Conservation (phyloP, 2,329 filamentous ascomycete species). For the Aplosporella prunicola region DNA sequence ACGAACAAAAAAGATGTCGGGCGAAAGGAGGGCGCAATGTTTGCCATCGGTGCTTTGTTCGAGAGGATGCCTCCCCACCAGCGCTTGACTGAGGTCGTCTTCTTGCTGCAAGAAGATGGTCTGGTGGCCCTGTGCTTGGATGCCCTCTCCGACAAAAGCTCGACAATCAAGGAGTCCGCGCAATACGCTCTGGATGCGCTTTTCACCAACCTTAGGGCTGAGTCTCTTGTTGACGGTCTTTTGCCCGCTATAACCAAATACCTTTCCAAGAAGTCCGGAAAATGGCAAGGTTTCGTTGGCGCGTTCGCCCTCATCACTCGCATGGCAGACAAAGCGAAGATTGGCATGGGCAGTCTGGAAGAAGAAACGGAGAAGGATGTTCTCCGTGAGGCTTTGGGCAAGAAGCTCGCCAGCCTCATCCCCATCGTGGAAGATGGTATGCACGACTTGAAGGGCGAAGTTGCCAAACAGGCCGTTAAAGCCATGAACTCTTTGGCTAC, state of each 20-base stretch:
- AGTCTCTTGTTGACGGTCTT: constrained; percentile 74
- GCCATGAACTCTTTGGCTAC: constrained; percentile 87
- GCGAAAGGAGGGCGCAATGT: constrained; percentile 83
- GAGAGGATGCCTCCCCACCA: constrained; percentile 76
- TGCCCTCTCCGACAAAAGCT: constrained; percentile 78
- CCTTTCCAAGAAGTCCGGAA: constrained; percentile 73
- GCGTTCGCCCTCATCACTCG: constrained; percentile 76
- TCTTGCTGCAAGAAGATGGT: constrained; percentile 72
- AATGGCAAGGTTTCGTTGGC: constrained; percentile 94
- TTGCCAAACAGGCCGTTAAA: constrained; percentile 74
- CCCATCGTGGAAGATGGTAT: constrained; percentile 86
- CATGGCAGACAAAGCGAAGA: constrained; percentile 91
- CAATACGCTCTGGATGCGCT: constrained; percentile 90
- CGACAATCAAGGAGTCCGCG: constrained; percentile 80
- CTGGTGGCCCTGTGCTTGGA: constrained; percentile 69
- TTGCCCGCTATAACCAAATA: constrained; percentile 69
- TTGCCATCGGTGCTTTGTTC: constrained; percentile 85
- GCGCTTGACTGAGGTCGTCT: constrained; percentile 67
- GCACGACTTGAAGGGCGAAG: constrained; percentile 89
- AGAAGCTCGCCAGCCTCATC: constrained; percentile 75
- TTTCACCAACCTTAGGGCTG: constrained; percentile 67
- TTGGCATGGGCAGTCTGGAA: constrained; percentile 73
- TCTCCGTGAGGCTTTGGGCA: constrained; percentile 82
- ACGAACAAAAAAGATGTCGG: constrained; percentile 87
- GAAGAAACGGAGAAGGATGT: constrained; percentile 82